Conservation (phyloP, 2,329 filamentous ascomycete genomes). For the Tricladium varicosporioides region DNA sequence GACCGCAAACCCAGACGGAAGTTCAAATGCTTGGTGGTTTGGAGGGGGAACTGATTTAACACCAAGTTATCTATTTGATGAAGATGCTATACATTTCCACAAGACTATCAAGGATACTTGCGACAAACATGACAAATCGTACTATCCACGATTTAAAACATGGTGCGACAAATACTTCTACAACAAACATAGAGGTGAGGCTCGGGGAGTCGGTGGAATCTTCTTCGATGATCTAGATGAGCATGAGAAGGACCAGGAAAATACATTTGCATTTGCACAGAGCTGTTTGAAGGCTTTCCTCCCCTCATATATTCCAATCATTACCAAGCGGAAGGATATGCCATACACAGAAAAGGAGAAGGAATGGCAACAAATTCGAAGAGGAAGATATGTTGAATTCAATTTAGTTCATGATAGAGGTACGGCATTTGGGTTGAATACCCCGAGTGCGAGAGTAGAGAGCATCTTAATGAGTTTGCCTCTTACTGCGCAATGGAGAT, state of each 20-base stretch:
- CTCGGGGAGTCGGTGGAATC: conserved; percentile 87
- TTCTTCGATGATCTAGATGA: conserved; percentile 98
- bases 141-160: conserved; percentile 93
- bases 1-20: conserved; percentile 81
- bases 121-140: conserved; percentile 87
- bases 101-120: conserved; percentile 87
- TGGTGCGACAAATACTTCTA: conserved; percentile 99
- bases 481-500: conserved; percentile 88
- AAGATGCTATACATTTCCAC: conserved; percentile 97
- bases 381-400: conserved; percentile 97
- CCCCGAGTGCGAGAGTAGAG: conserved; percentile 86
- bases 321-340: conserved; percentile 88
- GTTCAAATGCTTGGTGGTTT: conserved; percentile 93
- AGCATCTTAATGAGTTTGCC: conserved; percentile 98
- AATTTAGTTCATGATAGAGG: conserved; percentile 96
- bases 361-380: conserved; percentile 91
- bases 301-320: conserved; percentile 86
- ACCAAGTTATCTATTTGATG: conserved; percentile 90
- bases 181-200: conserved; percentile 86
- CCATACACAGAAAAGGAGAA: conserved; percentile 83
- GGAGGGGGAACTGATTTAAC: conserved; percentile 94
- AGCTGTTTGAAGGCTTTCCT: conserved; percentile 84
- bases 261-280: conserved; percentile 84
- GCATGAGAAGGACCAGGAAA: conserved; percentile 80
- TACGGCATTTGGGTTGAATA: conserved; percentile 90